These are phyloP conservation scores for Mariannaea sp. DNA, from an alignment of 2,329 filamentous ascomycete genomes.

Conservation along the genomic window DNA sequence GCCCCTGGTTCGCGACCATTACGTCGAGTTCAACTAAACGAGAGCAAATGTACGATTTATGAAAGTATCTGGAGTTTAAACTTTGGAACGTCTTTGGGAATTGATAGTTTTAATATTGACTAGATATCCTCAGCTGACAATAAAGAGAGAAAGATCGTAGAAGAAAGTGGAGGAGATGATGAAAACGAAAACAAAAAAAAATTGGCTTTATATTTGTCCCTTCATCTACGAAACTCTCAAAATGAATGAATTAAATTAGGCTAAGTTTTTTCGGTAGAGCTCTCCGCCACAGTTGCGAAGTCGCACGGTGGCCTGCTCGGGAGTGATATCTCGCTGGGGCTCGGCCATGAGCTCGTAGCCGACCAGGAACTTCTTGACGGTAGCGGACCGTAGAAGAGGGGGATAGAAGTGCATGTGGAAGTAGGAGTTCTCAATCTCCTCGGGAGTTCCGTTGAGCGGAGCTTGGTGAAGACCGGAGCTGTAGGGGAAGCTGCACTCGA, in stretches of 20 bases:
- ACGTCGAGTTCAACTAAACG: conserved; percentile 56
- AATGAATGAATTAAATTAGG: no score
- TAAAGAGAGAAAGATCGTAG: background rate
- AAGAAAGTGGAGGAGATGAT: background rate
- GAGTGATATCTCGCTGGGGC: conserved; percentile 97
- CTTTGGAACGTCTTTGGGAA: background rate
- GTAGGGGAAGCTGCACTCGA: conserved; percentile 96
- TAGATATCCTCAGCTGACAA: no score
- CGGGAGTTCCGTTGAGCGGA: conserved; percentile 77
- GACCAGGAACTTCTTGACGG: conserved; percentile 93
- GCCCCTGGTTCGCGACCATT: conserved; percentile 69
- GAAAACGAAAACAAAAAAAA: background rate
- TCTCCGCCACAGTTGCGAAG: conserved; percentile 78
- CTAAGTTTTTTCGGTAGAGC: conserved; percentile 73
- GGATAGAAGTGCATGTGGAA: conserved; percentile 99
- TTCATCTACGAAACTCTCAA: conserved; percentile 27
- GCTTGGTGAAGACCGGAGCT: conserved; percentile 97
- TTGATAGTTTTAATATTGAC: background rate
- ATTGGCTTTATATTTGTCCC: background rate
- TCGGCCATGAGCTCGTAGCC: conserved; percentile 97
- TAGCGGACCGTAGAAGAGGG: conserved; percentile 87
- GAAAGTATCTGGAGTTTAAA: background rate
- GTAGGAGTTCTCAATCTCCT: conserved; percentile 86
- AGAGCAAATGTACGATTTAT: background rate
- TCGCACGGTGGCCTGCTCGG: conserved; percentile 86